Conservation (phyloP, 1,139 yeast genomes). For the Pichia sp. region DNA sequence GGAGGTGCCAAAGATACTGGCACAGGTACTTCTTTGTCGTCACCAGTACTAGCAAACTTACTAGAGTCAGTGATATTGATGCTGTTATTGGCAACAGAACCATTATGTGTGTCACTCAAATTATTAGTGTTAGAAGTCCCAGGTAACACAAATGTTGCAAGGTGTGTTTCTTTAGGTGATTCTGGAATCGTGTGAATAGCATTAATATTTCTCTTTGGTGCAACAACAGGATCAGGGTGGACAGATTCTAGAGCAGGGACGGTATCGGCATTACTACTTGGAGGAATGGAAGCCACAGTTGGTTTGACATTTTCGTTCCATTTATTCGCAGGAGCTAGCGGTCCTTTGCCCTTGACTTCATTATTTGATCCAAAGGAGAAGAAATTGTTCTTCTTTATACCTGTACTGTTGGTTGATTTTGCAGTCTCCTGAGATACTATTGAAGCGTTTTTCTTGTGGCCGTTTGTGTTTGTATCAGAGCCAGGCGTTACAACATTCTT, state of each 20-base stretch:
- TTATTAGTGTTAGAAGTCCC: neutral
- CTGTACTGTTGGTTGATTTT: neutral
- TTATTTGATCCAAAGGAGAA: conserved; percentile 7
- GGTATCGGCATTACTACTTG: neutral
- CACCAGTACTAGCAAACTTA: neutral
- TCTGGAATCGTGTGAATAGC: conserved; percentile 4
- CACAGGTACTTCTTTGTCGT: too few species aligned
- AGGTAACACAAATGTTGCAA: too few species aligned
- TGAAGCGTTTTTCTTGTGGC: conserved; percentile 5
- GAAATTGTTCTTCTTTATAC: conserved; percentile 1
- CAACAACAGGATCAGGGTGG: neutral
- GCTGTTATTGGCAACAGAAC: neutral
- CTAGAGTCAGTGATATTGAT: conserved; percentile 2
- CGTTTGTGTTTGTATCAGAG: neutral
- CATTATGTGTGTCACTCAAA: neutral
- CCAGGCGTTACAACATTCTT: too few species aligned
- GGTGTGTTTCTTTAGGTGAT: too few species aligned
- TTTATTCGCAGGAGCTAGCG: neutral
- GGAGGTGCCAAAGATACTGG: neutral
- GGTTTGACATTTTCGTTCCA: neutral
- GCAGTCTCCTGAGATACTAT: conserved; percentile 8
- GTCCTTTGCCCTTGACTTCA: neutral
- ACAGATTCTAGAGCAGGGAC: neutral
- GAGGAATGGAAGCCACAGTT: too few species aligned
- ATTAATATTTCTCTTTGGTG: too few species aligned